Evolutionary conservation across 2,329 filamentous ascomycete species (phyloP).

Genomic region (Peltaster fructicola): DNA sequence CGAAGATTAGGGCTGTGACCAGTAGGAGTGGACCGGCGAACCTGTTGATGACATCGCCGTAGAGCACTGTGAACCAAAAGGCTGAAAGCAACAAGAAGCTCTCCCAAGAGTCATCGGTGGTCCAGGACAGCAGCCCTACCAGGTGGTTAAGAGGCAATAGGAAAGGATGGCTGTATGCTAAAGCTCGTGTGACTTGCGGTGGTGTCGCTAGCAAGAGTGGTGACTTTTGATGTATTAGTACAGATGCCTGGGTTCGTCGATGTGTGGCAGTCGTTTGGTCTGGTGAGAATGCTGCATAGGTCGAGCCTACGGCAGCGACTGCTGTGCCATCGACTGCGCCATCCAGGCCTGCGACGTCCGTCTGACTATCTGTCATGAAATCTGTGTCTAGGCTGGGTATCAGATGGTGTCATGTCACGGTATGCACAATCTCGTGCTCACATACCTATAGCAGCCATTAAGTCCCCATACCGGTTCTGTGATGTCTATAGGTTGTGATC

Average conservation of each 20-base stretch:
- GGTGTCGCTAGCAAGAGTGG: constrained; percentile 84
- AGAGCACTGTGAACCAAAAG: constrained; percentile 77
- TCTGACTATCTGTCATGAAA: constrained; percentile 28
- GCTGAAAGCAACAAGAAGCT: constrained; percentile 73
- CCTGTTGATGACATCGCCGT: constrained; percentile 68
- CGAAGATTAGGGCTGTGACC: constrained; percentile 61
- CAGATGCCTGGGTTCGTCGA: constrained; percentile 20
- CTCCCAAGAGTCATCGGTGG: constrained; percentile 84
- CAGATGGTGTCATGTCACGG: constrained; percentile 13
- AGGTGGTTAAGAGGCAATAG: constrained; percentile 75
- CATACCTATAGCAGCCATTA: constrained; percentile 15
- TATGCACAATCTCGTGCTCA: no score
- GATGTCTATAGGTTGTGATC: no score
- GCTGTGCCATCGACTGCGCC: constrained; percentile 5
- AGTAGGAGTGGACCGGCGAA: constrained; percentile 70
- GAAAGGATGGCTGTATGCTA: constrained; percentile 93
- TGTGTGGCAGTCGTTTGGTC: constrained; percentile 40
- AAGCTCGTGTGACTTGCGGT: constrained; percentile 78
- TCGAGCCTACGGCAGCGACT: constrained; percentile 38
- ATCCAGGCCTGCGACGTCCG: constrained; percentile 25
- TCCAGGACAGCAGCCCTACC: constrained; percentile 81
- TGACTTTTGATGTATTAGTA: constrained; percentile 93
- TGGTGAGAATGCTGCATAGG: constrained; percentile 80
- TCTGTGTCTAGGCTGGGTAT: no score
- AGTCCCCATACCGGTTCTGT: constrained; percentile 5